Base-by-base conservation (phyloP, 108 stramenopile species). In the Phaeodactylum tricornutum region DNA sequence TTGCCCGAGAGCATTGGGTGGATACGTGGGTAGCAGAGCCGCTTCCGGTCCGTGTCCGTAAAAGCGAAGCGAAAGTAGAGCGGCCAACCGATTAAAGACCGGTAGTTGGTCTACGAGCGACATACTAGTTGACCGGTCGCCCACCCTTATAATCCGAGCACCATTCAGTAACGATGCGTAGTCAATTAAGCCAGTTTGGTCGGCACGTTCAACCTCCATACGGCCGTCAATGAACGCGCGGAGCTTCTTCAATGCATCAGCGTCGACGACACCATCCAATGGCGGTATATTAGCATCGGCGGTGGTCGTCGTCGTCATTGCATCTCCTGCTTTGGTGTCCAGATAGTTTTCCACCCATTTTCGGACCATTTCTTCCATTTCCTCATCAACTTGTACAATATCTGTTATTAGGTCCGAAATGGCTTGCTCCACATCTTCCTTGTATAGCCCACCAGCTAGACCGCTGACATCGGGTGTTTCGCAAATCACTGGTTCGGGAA, bases 41-140 rank as follows among this genome's bases (percentile, higher is more conserved):
- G 72, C 79, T 47, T 84, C 83, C 23, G 87, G 81, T 19, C 80
- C 80, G 55, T 82, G 66, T 17, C 87, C 87, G 47, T 85, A 85
- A 36, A 84, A 89, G 9, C 73, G 59, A 15, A 89, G 46, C 38
- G 61, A 57, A 0, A 65, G 16, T 15, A 57, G 38, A 2, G 74
- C 70, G 50, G 80, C 43, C 27, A 84, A 23, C 29, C 83, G 78
- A 53, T 89, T 89, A 5, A 66, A 20, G 29, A 80, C 15, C 23
- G 87, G 87, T 38, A 89, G 38, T 4, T 43, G 50, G 38, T 85
- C 75, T 21, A 66, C 57, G 4, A 83, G 37, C 7, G 87, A 89
- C 11, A 67, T 57, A n/a, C 78, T 72, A 4, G 87, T 89, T 15
- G 62, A 60, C 24, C 62, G 56, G 11, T 75, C 66, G 16, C 81